Evolutionary conservation across 1,139 yeast species (phyloP).

Genomic region (Lodderomyces orthopsilosis): DNA sequence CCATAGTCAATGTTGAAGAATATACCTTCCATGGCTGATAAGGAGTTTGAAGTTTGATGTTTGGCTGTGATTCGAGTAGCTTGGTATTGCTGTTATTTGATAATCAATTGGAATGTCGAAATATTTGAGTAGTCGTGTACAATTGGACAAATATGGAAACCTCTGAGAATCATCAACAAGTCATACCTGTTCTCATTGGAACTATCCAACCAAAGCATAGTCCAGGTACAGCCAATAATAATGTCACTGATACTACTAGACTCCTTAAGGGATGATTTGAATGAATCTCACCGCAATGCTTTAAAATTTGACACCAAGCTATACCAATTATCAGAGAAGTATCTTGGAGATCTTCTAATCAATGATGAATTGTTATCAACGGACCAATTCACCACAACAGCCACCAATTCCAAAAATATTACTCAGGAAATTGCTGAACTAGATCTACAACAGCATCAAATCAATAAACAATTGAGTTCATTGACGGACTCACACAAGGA

Average conservation of each 20-base stretch:
- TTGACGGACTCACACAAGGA: conserved; percentile 40
- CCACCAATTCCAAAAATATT: background rate
- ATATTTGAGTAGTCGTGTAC: background rate
- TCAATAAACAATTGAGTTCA: conserved; percentile 30
- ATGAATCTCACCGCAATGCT: conserved; percentile 14
- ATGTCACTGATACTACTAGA: conserved; percentile 26
- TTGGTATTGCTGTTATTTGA: no score
- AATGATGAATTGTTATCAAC: conserved; percentile 44
- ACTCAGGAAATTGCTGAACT: conserved; percentile 47
- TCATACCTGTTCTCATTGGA: no score
- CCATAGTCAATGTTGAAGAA: conserved; percentile 84
- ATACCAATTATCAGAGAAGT: conserved; percentile 17
- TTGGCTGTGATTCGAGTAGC: no score
- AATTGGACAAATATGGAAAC: background rate
- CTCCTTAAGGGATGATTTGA: conserved; percentile 21
- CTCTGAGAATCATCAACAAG: background rate
- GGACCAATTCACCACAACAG: conserved; percentile 26
- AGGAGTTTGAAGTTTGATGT: background rate
- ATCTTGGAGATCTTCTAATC: conserved; percentile 29
- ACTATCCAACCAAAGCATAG: background rate
- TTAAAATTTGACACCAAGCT: conserved; percentile 15
- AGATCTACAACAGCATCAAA: conserved; percentile 31
- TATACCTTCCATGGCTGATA: conserved; percentile 21
- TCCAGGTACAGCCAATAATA: background rate
- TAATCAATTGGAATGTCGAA: no score